Base-by-base conservation (phyloP, 768 basidiomycete species). In the Cystobasidium tubakii region DNA sequence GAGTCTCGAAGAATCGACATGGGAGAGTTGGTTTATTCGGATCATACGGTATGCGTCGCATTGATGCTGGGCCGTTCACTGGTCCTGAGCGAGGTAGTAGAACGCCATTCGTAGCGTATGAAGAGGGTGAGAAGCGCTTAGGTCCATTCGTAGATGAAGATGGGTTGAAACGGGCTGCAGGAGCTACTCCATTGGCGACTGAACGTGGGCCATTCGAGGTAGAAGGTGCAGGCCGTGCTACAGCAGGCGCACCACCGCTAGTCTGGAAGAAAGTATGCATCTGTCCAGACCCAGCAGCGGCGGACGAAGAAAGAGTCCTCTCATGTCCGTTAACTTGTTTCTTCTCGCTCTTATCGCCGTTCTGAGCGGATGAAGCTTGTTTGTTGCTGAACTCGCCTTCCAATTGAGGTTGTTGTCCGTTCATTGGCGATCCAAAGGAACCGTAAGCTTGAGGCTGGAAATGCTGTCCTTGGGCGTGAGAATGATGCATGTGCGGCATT, bases 251-350 rank as follows among this genome's bases (percentile, higher is more conserved):
- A 7, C 31, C 63, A 25, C 63, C 63, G 44, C 44, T 50, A 39
- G 66, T 67, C 66, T 67, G 66, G 66, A 46, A 67, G 43, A 67
- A 53, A 19, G 66, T 67, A 50, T 53, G 66, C 66, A 67, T 67
- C 44, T 67, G 66, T 27, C 29, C 27, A 29, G 42, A n/a, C 4
- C 9, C 15, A 29, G 42, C 15, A 23, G 27, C 10, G 10, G 62
- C 33, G 29, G 23, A 25, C 12, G 62, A 65, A 65, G 63, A 65
- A 7, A 31, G 63, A 39, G 31, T 62, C 15, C 57, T 27, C 19
- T 27, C 63, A 43, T 44, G 63, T 9, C 46, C 46, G 21, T 50
- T 50, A n/a, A 50, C 17, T 42, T 65, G 63, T 34, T 27, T 43
- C 33, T 62, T 31, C 9, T 39, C 57, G 25, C 42, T 65, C 42